phyloP scores from a whole-genome alignment of 225 moss, liverwort and hornwort genomes.

The Polytrichum commune region DNA sequence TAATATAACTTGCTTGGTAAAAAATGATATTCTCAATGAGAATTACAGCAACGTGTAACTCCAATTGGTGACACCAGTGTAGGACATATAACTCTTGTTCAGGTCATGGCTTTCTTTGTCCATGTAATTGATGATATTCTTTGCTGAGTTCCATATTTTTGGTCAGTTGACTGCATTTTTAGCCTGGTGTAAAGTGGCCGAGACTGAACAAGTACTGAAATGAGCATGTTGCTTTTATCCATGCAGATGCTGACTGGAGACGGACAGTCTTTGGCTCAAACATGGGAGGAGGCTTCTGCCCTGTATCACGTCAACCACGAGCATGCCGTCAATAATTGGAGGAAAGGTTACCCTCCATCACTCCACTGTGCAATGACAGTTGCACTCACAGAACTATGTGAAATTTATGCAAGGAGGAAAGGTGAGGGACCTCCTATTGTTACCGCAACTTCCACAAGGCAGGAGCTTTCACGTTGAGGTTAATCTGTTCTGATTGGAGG shows the following conservation, averaged over 20 bases:
- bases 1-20: too few relatives aligned
- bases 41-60: too few relatives aligned
- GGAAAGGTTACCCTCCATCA: slow-evolving; percentile 28
- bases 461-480: slow-evolving; percentile 34
- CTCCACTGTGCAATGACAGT: slow-evolving; percentile 44
- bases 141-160: too few relatives aligned
- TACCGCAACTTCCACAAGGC: slow-evolving; percentile 36
- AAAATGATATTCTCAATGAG: too few relatives aligned
- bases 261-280: slow-evolving; percentile 34
- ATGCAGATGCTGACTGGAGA: slow-evolving; percentile 42
- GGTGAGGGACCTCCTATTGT: slow-evolving; percentile 23
- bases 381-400: slow-evolving; percentile 36
- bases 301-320: slow-evolving; percentile 40
- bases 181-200: too few relatives aligned
- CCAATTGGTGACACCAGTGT: too few relatives aligned
- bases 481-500: slow-evolving; percentile 11
- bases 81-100: too few relatives aligned
- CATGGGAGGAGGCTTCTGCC: slow-evolving; percentile 62
- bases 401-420: slow-evolving; percentile 42
- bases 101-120: too few relatives aligned
- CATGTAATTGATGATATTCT: too few relatives aligned
- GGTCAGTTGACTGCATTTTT: too few relatives aligned
- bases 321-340: slow-evolving; percentile 23
- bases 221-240: too few relatives aligned
- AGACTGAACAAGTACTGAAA: too few relatives aligned